A percentile compares a stretch with the other conserved stretches of the same genome.
Conservation (phyloP, 768 basidiomycete species). For the Dioszegia aurantiaca region DNA sequence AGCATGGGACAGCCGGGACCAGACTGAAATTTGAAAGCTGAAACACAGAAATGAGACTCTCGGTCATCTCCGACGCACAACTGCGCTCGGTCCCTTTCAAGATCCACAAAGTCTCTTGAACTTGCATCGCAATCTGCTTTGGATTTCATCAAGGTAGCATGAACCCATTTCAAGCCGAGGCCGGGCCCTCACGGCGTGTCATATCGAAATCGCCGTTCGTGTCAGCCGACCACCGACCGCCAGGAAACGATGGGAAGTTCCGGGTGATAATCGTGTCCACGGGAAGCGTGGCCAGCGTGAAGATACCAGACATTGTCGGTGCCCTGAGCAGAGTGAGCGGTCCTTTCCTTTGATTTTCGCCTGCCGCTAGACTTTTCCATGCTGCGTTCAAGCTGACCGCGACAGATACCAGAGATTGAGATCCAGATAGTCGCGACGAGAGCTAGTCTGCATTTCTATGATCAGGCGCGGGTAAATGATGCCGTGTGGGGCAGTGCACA, state of each 20-base stretch:
- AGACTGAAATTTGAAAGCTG: too few relatives aligned
- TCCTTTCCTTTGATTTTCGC: not conserved
- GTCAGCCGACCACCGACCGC: slow-evolving; percentile 30
- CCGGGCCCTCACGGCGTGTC: slow-evolving; percentile 14
- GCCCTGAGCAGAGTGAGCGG: slow-evolving; percentile 65
- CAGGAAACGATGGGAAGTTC: slow-evolving; percentile 33
- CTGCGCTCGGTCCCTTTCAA: too few relatives aligned
- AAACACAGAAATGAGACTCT: too few relatives aligned
- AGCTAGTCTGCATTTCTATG: slow-evolving; percentile 73
- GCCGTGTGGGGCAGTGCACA: slow-evolving; percentile 13
- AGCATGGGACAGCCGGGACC: too few relatives aligned
- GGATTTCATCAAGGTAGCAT: too few relatives aligned
- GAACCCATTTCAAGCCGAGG: not conserved
- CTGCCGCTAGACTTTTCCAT: too few relatives aligned
- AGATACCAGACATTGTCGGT: slow-evolving; percentile 80
- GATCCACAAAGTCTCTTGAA: too few relatives aligned
- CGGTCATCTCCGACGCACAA: too few relatives aligned
- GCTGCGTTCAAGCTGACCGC: not conserved
- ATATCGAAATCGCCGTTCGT: slow-evolving; percentile 31
- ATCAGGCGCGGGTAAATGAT: slow-evolving; percentile 43
- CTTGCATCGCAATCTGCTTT: too few relatives aligned
- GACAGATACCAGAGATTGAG: slow-evolving; percentile 68
- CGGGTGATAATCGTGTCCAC: slow-evolving; percentile 75
- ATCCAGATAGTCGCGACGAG: slow-evolving; percentile 83
- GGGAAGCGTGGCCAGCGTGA: slow-evolving; percentile 94